A percentile compares a stretch with the other conserved stretches of the same genome.
Conservation (phyloP, 2,329 filamentous ascomycete genomes). For the Lasiodiplodia hormozganensis region DNA sequence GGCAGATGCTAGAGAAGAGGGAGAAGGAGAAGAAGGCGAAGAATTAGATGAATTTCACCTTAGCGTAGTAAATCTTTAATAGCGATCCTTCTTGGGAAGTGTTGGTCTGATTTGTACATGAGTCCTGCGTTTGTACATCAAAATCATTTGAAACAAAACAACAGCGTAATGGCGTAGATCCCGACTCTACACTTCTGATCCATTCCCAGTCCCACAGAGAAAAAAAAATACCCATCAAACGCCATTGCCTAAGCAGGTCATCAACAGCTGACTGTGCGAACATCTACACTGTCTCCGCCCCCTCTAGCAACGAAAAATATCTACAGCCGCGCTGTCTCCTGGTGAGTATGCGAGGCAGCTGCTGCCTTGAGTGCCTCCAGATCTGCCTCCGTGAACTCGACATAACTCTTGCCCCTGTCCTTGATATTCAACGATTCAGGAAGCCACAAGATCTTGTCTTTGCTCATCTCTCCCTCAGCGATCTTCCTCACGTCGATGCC, state of each 20-base stretch:
- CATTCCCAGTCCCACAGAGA: neutral
- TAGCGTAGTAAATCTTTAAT: neutral
- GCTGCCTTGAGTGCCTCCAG: slow-evolving; percentile 10
- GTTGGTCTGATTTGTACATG: neutral
- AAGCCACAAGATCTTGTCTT: slow-evolving; percentile 37
- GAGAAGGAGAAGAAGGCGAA: slow-evolving; percentile 17
- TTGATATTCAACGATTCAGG: slow-evolving; percentile 37
- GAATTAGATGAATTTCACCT: neutral
- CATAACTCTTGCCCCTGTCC: slow-evolving; percentile 11
- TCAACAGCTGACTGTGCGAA: neutral
- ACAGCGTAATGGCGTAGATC: neutral
- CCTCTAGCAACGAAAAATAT: neutral
- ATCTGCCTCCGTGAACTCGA: slow-evolving; percentile 19
- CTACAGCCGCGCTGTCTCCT: slow-evolving; percentile 20
- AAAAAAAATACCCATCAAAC: neutral
- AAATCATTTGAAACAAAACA: neutral
- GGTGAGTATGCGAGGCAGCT: neutral
- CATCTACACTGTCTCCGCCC: neutral
- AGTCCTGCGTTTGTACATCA: neutral
- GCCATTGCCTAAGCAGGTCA: neutral
- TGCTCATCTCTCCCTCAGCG: slow-evolving; percentile 51
- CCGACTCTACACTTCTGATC: neutral
- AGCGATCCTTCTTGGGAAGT: neutral
- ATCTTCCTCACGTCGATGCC: slow-evolving; percentile 66
- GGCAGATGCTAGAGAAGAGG: slow-evolving; percentile 10